Evolutionary conservation across 129 eudicot species (phyloP).

Genomic region (Tagetes erecta): DNA sequence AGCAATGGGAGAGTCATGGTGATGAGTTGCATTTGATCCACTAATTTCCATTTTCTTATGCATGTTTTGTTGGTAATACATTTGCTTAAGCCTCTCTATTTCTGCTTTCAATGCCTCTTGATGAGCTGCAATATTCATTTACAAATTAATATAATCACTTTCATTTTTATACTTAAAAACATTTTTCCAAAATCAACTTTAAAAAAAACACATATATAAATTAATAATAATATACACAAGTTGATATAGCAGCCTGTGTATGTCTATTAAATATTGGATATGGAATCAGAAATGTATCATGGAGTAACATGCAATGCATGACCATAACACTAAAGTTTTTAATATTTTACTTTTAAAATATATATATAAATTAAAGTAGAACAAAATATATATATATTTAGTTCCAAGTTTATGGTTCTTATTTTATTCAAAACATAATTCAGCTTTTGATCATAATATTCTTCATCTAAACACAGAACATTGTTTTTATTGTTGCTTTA

Average conservation of each 20-base stretch:
- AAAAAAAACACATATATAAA: not conserved
- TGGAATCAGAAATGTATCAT: conserved; percentile 38
- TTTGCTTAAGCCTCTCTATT: conserved; percentile 86
- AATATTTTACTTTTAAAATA: not conserved
- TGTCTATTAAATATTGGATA: conserved; percentile 31
- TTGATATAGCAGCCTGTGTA: conserved; percentile 34
- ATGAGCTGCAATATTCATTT: conserved; percentile 58
- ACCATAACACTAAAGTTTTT: conserved; percentile 17
- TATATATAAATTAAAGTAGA: not conserved
- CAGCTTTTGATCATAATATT: not conserved
- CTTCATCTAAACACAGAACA: not conserved
- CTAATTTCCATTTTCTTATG: conserved; percentile 50
- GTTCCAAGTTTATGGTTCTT: not conserved
- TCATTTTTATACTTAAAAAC: not conserved
- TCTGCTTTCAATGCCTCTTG: conserved; percentile 96
- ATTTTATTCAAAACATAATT: not conserved
- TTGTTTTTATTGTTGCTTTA: not conserved
- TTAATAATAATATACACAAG: not conserved
- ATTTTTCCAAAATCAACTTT: not conserved
- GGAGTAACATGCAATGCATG: conserved; percentile 44
- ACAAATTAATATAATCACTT: not conserved
- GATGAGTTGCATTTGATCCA: conserved; percentile 35
- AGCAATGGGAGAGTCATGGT: conserved; percentile 37
- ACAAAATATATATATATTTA: not conserved
- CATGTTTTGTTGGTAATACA: conserved; percentile 67